Conservation (phyloP, 352 stramenopile genomes). For the Aphanomyces invadans region DNA sequence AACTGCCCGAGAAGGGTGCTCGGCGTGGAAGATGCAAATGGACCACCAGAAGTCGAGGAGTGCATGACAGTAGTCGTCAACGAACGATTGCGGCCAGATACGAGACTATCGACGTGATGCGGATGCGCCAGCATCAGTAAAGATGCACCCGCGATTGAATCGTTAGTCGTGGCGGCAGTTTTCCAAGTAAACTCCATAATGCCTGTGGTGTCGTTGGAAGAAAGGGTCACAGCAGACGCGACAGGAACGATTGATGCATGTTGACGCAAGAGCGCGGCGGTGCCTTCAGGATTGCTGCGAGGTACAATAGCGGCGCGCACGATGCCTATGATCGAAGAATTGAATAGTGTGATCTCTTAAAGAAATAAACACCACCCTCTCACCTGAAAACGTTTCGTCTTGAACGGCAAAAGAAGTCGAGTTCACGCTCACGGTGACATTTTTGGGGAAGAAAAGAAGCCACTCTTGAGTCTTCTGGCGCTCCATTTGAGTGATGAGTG, state of each 20-base stretch:
- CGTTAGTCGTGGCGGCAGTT: constrained; percentile 36
- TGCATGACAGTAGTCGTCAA: not conserved
- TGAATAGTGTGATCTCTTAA: not conserved
- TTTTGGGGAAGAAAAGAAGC: constrained; percentile 15
- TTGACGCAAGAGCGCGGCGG: constrained; percentile 35
- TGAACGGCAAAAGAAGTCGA: not conserved
- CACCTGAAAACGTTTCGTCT: constrained; percentile 30
- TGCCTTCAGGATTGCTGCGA: constrained; percentile 20
- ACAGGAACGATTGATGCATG: constrained; percentile 47
- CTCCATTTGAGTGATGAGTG: constrained; percentile 10
- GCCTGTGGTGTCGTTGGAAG: constrained; percentile 28
- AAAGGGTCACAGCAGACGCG: constrained; percentile 34
- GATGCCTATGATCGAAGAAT: constrained; percentile 17
- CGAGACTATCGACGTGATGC: constrained; percentile 56
- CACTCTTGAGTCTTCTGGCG: constrained; percentile 1
- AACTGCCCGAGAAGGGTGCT: constrained; percentile 43
- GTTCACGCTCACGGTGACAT: constrained; percentile 11
- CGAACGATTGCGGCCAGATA: not conserved
- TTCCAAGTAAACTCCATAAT: constrained; percentile 56
- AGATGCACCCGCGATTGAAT: constrained; percentile 24
- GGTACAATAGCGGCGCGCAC: constrained; percentile 56
- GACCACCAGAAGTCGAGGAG: not conserved
- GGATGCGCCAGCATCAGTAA: constrained; percentile 70
- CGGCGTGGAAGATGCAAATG: constrained; percentile 7
- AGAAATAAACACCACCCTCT: not conserved